Evolutionary conservation across 176 grass and related monocot species (phyloP), one percentile per base, ranked within the genome.

Genomic region (Avena insularis): DNA sequence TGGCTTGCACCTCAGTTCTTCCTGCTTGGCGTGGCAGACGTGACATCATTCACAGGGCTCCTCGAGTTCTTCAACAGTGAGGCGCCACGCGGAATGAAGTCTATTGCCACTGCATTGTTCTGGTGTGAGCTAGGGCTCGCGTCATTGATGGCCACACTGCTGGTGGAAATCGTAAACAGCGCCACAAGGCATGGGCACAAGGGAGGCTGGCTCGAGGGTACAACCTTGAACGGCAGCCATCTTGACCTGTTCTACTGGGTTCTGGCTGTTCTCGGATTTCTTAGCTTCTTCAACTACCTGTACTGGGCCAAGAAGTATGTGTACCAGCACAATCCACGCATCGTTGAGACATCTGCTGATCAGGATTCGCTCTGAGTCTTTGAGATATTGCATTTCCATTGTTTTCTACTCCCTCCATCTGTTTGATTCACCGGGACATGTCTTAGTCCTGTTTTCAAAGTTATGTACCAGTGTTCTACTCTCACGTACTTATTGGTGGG

Each of bases 1-100:
- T 95, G 92, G 95, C 75, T 97, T 10, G 78, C 85, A 46, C 77
- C 87, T 13, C 93, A 97, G 68, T 97, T 90, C 84, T 90, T 97
- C 58, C 85, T 93, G 16, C 57, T 97, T 1, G 90, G 95, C 20
- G 82, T 91, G 1, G 81, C 86, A 35, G 95, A 94, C 69, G 85
- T 94, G 27, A 94, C 92, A 56, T 89, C 95, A 11, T 85, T 94
- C 56, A 91, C 89, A 0, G 95, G 95, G 25, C 76, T 94, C 54
- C 85, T 94, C 12, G 95, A 97, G 91, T 97, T 94, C 91, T 94
- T 97, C 84, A 94, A 83, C 87, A 88, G 82, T 57, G 89, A 97
- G 79, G 92, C 91, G 20, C 88, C 95, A 12, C 68, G 21, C 0
- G 46, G 82, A 13, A 97, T 94, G 95, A 89, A 93, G 80, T 97